Evolutionary conservation across 2,329 filamentous ascomycete species (phyloP), one percentile per base, ranked within the genome.

Genomic region (Colletotrichum phormii): DNA sequence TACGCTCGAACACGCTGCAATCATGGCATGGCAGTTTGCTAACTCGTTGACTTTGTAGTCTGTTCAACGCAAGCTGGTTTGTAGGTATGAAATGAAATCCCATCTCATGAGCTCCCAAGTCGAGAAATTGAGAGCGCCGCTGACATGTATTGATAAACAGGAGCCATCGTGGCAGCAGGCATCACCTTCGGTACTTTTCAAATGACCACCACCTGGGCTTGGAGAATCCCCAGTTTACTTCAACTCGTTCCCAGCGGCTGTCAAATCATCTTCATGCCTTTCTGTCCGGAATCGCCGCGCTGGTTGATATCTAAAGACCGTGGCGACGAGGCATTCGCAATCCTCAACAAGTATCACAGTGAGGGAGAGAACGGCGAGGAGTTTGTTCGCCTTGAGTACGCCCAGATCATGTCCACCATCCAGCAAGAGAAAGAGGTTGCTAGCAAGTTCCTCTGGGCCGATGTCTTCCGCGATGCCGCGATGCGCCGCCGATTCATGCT

Each of bases 381-480:
- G 11, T 84, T 91, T 13, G 88, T 91, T 22, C 83, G 86, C 58
- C 22, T 90, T 4, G 88, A 91, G 77, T 89, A 87, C 73, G 86
- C 86, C 18, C 86, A 90, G 77, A 89, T 89, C 77, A 83, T 87
- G 64, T 85, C 87, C 73, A 86, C 87, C 26, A 84, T 89, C 54
- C 81, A 82, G 58, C 81, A 84, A 29, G 86, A 87, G 29, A 84
- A 84, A 65, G 81, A 86, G 22, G 82, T 85, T 53, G 83, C 86
- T 1, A 80, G 84, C 31, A 78, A 77, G 5, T 87, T 88, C 78
- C 82, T 83, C 1, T 88, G 77, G 79, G 76, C 77, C 22, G 77
- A 84, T 18, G 75, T 81, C 5, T 73, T 80, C 5, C 79, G 82
- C 1, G 80, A 81, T 26, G 75, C 81, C 8, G 77, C 79, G 2